phyloP scores from a whole-genome alignment of 139 green algal genomes.

The Chlamydomonas eustigma region DNA sequence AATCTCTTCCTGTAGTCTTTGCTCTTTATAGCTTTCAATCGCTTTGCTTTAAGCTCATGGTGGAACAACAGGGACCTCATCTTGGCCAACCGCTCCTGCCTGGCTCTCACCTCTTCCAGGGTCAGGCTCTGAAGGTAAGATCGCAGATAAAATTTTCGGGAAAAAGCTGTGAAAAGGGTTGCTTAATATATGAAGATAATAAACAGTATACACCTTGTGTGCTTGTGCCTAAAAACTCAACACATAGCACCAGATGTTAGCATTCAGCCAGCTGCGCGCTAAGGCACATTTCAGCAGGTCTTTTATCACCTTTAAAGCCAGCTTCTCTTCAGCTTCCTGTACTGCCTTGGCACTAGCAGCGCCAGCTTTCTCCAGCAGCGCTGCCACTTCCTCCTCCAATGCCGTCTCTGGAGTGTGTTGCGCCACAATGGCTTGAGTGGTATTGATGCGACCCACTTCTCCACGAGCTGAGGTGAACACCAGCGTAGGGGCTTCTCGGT shows the following conservation, averaged over 20 bases:
- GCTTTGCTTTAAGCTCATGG: constrained; percentile 84
- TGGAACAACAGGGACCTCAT: constrained; percentile 88
- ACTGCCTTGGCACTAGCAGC: constrained; percentile 47
- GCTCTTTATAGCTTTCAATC: constrained; percentile 58
- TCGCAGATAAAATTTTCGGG: too few relatives aligned
- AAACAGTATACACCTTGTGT: too few relatives aligned
- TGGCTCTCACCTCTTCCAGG: constrained; percentile 71
- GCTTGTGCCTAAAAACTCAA: too few relatives aligned
- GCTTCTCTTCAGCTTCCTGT: constrained; percentile 63
- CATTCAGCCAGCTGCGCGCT: too few relatives aligned
- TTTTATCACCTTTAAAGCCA: constrained; percentile 57
- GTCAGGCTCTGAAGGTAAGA: constrained; percentile 47
- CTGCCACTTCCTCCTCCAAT: constrained; percentile 85
- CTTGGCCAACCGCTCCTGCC: constrained; percentile 66
- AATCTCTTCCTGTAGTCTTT: constrained; percentile 53
- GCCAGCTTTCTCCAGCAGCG: constrained; percentile 67
- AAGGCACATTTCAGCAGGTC: constrained; percentile 86
- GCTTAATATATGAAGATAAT: too few relatives aligned
- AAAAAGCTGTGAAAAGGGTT: too few relatives aligned
- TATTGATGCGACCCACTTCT: constrained; percentile 31
- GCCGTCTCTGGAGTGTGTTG: constrained; percentile 57
- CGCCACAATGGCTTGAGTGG: constrained; percentile 57
- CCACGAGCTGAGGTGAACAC: constrained; percentile 55
- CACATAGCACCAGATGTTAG: too few relatives aligned
- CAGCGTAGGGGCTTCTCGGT: constrained; percentile 88